Conservation (phyloP, 2,329 filamentous ascomycete genomes). For the Alternaria conjuncta region DNA sequence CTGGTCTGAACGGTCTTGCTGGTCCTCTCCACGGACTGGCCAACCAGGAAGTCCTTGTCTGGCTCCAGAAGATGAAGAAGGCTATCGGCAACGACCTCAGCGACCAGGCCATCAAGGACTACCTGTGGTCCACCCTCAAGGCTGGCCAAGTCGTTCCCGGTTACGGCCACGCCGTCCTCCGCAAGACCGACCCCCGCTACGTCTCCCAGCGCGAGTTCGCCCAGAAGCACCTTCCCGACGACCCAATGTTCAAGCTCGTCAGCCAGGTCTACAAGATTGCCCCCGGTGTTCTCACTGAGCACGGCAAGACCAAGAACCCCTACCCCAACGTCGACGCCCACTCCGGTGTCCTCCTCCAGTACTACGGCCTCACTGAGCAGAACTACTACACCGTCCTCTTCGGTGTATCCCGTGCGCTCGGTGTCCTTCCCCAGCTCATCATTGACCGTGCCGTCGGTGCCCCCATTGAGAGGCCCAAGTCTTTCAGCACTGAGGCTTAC, state of each 20-base stretch:
- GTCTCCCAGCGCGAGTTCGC: conserved; percentile 98
- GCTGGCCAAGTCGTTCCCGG: conserved; percentile 93
- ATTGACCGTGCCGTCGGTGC: conserved; percentile 97
- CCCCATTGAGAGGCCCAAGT: conserved; percentile 98
- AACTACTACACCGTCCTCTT: conserved; percentile 99
- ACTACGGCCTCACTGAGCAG: conserved; percentile 98
- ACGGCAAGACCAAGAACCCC: conserved; percentile 99
- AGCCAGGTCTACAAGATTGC: conserved; percentile 99
- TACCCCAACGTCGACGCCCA: conserved; percentile 99
- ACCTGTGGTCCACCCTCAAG: conserved; percentile 98
- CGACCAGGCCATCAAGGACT: conserved; percentile 96
- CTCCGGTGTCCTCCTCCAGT: conserved; percentile 98
- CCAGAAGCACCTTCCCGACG: conserved; percentile 88
- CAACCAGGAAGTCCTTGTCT: conserved; percentile 99
- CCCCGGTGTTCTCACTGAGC: conserved; percentile 95
- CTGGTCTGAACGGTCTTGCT: conserved; percentile 96
- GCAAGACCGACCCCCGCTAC: conserved; percentile 99
- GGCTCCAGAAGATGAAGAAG: conserved; percentile 99
- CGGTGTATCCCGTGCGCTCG: conserved; percentile 96
- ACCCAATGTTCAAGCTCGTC: conserved; percentile 99
- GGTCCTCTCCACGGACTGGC: conserved; percentile 98
- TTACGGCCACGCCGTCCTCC: conserved; percentile 98
- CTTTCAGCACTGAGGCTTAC: conserved; percentile 96
- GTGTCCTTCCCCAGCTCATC: conserved; percentile 98
- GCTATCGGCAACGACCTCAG: conserved; percentile 89